Evolutionary conservation across 495 filamentous ascomycete species (phyloP), one percentile per base, ranked within the genome.

Genomic region (Lasiosphaeriaceae sp.): DNA sequence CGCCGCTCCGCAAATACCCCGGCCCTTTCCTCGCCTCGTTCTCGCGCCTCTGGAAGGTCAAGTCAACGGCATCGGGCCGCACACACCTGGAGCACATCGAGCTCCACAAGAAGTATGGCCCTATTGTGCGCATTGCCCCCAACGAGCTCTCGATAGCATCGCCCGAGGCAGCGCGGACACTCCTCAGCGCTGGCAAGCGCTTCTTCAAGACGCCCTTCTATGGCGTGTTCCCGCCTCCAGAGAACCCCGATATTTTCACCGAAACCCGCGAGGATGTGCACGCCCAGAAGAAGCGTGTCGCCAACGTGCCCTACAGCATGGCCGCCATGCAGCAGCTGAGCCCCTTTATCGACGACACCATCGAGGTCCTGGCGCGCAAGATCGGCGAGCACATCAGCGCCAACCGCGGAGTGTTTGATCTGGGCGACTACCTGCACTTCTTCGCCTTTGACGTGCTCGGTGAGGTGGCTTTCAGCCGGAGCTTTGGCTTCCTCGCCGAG

Each of bases 381-480:
- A 68, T 81, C n/a, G 71, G 74, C 35, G 65, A 63, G 22, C 62
- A 66, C n/a, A 61, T 65, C 47, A 52, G 44, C 29, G 2, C 1
- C 14, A 50, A 49, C 12, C 29, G 17, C 9, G 61, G 58, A 1
- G 60, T 67, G 31, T 71, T 80, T n/a, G 72, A 82, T 61, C 66
- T 83, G 7, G 78, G 76, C 14, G 69, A 71, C 51, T 82, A 76
- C 65, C 65, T 81, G 46, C 77, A 82, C 62, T 83, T 72, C 54
- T 82, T 80, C 57, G 77, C 81, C 3, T 82, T 81, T 63, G 80
- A 86, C 65, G 80, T 84, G 11, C 71, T 85, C 7, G 80, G 80
- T 23, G 81, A 84, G 64, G 76, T 89, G 14, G 85, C 84, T 0
- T 90, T 85, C 58, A 80, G 78, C 49, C 71, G 82, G n/a, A 77